Base-by-base conservation (phyloP, 768 basidiomycete species). In the Suillus spraguei region DNA sequence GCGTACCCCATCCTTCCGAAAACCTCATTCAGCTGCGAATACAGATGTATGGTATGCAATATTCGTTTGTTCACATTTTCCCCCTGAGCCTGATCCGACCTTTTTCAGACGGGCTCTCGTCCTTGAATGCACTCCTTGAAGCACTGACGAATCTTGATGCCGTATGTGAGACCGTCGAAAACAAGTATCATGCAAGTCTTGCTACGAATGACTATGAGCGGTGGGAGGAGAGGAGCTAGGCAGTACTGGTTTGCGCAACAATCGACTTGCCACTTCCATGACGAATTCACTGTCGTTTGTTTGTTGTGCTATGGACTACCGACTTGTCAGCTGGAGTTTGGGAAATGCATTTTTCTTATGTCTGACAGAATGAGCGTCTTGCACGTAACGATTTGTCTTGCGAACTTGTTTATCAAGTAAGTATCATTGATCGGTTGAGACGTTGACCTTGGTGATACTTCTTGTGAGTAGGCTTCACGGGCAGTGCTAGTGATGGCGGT, bases 1-100 rank as follows among this genome's bases (percentile, higher is more conserved):
- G 76, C 55, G 74, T 69, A 46, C 97, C 97, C 2, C 97, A 99
- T 80, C 97, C 97, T 4, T 97, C 97, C 11, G 97, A 99, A 80
- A 92, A 94, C 68, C 89, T 91, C 69, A 97, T 99, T 70, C 93
- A 98, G 71, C 80, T 99, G 33, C 92, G 97, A n/a, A 94, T 99
- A 64, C 97, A 99, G 85, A 99, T 99, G 97, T 97, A 98, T 69
- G 95, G 95, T 98, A 70, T 65, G 95, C 82, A 33, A 5, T 24
- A 28, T 28, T 32, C 20, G 5, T 64, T 50, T 36, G 13, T 53
- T n/a, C 20, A 4, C 60, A 59, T 13, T 24, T 36, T 53, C 0
- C 33, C 32, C n/a, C 2, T 28, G 33, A 52, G 16, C 39, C 63
- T 42, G 33, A 42, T 32, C 20, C 7, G 49, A 55, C 61, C 6